Conservation (phyloP, 2,329 filamentous ascomycete genomes). For the Graphiopsis chlorocephala region DNA sequence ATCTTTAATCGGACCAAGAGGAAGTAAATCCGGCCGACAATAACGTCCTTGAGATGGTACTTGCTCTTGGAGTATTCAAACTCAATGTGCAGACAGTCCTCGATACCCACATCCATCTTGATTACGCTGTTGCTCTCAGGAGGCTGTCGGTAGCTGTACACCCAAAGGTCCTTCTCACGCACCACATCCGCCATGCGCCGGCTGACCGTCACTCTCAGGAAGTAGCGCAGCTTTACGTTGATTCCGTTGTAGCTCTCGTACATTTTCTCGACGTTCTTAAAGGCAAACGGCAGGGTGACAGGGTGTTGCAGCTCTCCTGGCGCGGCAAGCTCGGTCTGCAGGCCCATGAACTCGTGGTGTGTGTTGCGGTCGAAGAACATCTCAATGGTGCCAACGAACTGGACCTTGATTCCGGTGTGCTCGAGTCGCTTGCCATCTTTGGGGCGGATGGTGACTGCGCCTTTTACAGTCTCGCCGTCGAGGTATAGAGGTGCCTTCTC, state of each 20-base stretch:
- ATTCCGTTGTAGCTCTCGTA: conserved; percentile 99
- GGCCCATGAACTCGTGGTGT: conserved; percentile 97
- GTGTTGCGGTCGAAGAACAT: conserved; percentile 99
- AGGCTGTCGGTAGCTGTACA: conserved; percentile 96
- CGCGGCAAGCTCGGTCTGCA: conserved; percentile 93
- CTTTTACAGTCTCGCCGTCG: conserved; percentile 97
- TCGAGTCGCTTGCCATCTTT: conserved; percentile 98
- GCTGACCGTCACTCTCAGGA: conserved; percentile 93
- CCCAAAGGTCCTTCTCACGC: conserved; percentile 99
- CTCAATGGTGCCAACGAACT: conserved; percentile 99
- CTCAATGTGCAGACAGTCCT: conserved; percentile 98
- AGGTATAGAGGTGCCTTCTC: conserved; percentile 97
- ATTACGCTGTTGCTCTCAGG: conserved; percentile 98
- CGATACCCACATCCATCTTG: conserved; percentile 99
- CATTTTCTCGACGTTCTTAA: conserved; percentile 99
- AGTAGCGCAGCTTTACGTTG: conserved; percentile 98
- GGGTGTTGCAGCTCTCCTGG: conserved; percentile 98
- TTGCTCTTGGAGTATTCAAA: conserved; percentile 99
- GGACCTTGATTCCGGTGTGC: conserved; percentile 98
- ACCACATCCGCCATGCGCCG: conserved; percentile 97
- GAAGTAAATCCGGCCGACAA: conserved; percentile 98
- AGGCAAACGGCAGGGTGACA: conserved; percentile 98
- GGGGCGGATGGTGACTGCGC: conserved; percentile 87
- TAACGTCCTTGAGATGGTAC: conserved; percentile 98
- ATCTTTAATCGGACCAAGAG: conserved; percentile 96